Evolutionary conservation across 2,329 filamentous ascomycete species (phyloP).

Genomic region (Cladophialophora psammophila): DNA sequence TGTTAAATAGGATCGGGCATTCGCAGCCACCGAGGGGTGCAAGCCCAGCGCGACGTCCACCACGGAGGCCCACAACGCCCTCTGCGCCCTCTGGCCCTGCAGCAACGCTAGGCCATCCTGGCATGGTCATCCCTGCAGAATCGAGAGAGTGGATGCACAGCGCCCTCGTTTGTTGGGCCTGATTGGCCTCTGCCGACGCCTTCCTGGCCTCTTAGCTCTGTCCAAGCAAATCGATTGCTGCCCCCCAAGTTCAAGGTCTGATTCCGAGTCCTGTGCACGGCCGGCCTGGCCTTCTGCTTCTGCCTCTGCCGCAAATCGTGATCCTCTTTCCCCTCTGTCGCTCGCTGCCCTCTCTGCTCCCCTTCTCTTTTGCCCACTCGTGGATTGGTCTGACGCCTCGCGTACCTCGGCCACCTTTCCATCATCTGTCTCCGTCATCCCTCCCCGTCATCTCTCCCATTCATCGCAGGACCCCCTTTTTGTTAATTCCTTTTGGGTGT

Average conservation of each 20-base stretch:
- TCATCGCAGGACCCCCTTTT: background rate
- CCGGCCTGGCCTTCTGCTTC: background rate
- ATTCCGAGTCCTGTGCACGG: conserved; percentile 7
- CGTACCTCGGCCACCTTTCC: conserved; percentile 18
- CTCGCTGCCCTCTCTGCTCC: conserved; percentile 9
- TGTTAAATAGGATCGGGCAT: conserved; percentile 10
- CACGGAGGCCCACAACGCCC: background rate
- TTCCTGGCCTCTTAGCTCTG: background rate
- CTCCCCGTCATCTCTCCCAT: background rate
- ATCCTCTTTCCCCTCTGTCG: conserved; percentile 3
- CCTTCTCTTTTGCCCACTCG: conserved; percentile 9
- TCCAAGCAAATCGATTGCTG: conserved; percentile 5
- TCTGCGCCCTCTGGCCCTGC: background rate
- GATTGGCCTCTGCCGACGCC: background rate
- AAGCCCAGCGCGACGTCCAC: background rate
- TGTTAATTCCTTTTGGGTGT: background rate
- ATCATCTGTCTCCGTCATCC: conserved; percentile 5
- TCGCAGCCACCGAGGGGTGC: conserved; percentile 9
- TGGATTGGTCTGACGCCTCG: conserved; percentile 17
- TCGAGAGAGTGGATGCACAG: conserved; percentile 5
- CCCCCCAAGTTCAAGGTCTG: background rate
- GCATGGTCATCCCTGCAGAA: conserved; percentile 3
- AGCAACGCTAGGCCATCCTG: background rate
- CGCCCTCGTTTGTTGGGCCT: background rate
- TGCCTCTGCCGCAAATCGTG: background rate